Evolutionary conservation across 2,329 filamentous ascomycete species (phyloP).

Genomic region (Paramyrothecium roridum): DNA sequence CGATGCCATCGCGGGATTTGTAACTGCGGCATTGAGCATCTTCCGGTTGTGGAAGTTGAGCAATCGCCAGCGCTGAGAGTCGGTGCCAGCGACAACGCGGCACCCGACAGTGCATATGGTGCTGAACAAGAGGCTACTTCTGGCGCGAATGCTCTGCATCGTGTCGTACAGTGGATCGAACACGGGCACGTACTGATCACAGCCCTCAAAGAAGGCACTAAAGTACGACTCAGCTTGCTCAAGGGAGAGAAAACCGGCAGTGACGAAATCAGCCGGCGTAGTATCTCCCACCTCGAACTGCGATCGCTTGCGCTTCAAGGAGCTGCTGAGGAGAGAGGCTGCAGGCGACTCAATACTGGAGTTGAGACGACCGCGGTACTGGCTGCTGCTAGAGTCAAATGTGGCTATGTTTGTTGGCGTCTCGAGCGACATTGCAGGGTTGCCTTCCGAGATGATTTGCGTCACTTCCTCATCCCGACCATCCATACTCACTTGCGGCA

Average conservation of each 20-base stretch:
- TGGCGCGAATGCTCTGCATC: conserved; percentile 37
- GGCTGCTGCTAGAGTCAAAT: background rate
- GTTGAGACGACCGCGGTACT: background rate
- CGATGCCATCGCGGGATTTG: conserved; percentile 18
- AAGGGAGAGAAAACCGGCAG: background rate
- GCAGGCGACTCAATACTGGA: background rate
- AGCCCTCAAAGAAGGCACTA: background rate
- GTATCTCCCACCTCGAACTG: background rate
- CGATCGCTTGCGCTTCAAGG: background rate
- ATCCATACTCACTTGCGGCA: background rate
- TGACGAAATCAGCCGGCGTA: background rate
- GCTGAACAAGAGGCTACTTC: conserved; percentile 48
- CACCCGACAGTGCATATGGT: conserved; percentile 50
- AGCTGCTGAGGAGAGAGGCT: background rate
- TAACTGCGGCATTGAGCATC: conserved; percentile 36
- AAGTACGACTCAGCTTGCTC: background rate
- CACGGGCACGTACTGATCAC: background rate
- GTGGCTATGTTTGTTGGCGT: background rate
- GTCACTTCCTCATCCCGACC: background rate
- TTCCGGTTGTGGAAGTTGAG: conserved; percentile 39
- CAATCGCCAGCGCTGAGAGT: conserved; percentile 36
- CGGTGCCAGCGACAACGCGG: conserved; percentile 36
- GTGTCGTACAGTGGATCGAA: conserved; percentile 33
- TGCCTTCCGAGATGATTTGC: background rate
- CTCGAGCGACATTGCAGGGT: background rate